A percentile compares a stretch with the other conserved stretches of the same genome.
These are phyloP conservation scores for Arxiozyma telluris DNA, from an alignment of 1,139 yeast genomes.

Conservation along the genomic window DNA sequence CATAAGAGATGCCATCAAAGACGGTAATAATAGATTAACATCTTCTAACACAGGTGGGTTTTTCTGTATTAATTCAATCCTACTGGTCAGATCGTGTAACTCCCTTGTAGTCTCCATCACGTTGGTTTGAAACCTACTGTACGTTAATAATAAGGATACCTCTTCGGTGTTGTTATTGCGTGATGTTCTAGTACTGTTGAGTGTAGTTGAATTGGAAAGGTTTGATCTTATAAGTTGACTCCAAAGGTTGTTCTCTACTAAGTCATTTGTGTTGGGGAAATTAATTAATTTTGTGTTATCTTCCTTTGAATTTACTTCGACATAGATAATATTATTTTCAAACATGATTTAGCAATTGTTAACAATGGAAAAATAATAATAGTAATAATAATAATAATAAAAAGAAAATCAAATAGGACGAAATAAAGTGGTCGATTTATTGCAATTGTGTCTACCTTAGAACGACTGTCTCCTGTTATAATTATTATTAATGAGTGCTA, in stretches of 20 bases:
- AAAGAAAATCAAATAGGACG: no score
- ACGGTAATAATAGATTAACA: conserved; percentile 8
- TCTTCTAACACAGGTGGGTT: conserved; percentile 7
- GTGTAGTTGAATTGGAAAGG: background rate
- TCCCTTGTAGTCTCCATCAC: conserved; percentile 12
- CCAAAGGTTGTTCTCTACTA: background rate
- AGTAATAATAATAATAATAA: no score
- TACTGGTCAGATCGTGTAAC: conserved; percentile 13
- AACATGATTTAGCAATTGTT: background rate
- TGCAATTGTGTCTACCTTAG: background rate
- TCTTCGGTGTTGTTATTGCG: background rate
- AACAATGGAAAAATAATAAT: no score
- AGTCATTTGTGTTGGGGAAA: background rate
- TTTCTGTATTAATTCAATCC: conserved; percentile 6
- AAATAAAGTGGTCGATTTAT: no score
- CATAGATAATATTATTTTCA: background rate
- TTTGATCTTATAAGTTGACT: background rate
- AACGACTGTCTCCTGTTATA: no score
- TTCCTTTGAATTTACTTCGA: background rate
- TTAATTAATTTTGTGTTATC: background rate
- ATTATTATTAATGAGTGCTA: no score
- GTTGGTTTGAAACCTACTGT: conserved; percentile 7
- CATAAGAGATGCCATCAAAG: conserved; percentile 13
- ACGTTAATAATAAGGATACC: background rate
- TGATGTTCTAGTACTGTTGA: background rate